These are phyloP conservation scores for Tilletia caries DNA, from an alignment of 1,284 basidiomycete genomes.

Conservation along the genomic window DNA sequence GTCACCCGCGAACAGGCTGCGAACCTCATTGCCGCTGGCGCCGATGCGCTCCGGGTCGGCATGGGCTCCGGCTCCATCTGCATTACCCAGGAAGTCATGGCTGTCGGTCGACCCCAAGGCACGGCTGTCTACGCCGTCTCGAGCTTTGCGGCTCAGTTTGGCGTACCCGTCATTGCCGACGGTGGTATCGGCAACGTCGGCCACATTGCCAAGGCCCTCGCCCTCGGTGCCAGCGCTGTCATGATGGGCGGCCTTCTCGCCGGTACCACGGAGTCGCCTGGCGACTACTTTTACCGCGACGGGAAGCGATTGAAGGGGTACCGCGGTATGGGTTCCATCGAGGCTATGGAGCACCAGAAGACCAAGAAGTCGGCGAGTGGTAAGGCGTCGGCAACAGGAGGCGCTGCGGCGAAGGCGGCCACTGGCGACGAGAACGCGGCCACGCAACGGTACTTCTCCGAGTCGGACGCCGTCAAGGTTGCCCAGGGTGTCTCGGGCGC, in stretches of 20 bases:
- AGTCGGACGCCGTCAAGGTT: slow-evolving; percentile 89
- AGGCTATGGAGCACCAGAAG: slow-evolving; percentile 51
- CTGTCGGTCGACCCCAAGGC: slow-evolving; percentile 96
- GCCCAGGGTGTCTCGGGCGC: slow-evolving; percentile 89
- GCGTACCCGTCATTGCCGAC: slow-evolving; percentile 96
- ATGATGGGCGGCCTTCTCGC: slow-evolving; percentile 99
- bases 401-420: slow-evolving; percentile 59
- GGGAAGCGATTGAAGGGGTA: slow-evolving; percentile 98
- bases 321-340: slow-evolving; percentile 86
- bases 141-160: slow-evolving; percentile 88
- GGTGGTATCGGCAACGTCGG: slow-evolving; percentile 94
- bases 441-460: slow-evolving; percentile 94
- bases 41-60: slow-evolving; percentile 87
- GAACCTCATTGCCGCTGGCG: slow-evolving; percentile 85
- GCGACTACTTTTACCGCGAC: slow-evolving; percentile 98
- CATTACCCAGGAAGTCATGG: slow-evolving; percentile 99
- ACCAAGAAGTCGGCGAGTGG: slow-evolving; percentile 48
- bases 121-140: slow-evolving; percentile 92
- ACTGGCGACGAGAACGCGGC: slow-evolving; percentile 78
- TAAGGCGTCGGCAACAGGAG: slow-evolving; percentile 55
- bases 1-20: slow-evolving; percentile 98
- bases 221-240: slow-evolving; percentile 88
- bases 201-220: slow-evolving; percentile 93
- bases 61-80: slow-evolving; percentile 99
- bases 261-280: slow-evolving; percentile 93